Conservation (phyloP, 1,139 yeast genomes). For the Blastobotrys serpentis region DNA sequence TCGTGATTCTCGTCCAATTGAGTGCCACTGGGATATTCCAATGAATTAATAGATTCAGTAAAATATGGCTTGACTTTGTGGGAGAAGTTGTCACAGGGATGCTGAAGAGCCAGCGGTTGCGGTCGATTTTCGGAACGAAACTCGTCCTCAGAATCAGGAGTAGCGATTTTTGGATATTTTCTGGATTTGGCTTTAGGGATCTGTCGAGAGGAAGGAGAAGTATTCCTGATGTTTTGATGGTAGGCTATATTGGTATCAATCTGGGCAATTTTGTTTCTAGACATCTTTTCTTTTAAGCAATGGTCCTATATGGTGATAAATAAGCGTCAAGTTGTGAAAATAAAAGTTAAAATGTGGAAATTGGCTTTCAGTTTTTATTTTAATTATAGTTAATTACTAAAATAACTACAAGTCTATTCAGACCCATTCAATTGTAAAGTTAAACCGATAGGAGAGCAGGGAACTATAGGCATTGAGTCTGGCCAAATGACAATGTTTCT, state of each 20-base stretch:
- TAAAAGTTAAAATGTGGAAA: no score
- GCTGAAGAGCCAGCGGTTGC: background rate
- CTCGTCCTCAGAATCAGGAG: constrained; percentile 4
- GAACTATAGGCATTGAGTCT: no score
- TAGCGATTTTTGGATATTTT: constrained; percentile 4
- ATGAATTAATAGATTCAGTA: background rate
- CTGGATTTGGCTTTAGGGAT: background rate
- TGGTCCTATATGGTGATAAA: no score
- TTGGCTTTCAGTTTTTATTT: no score
- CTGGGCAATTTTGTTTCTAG: background rate
- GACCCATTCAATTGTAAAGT: no score
- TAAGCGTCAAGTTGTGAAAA: no score
- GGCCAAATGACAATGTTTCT: no score
- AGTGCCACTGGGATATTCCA: background rate
- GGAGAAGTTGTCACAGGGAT: background rate
- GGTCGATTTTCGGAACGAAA: background rate
- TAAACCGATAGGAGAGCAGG: no score
- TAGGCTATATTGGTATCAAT: constrained; percentile 7
- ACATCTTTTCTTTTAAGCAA: background rate
- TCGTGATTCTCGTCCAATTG: constrained; percentile 4
- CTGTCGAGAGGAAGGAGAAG: background rate
- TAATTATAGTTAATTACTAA: no score
- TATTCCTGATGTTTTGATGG: background rate
- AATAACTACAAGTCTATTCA: no score
- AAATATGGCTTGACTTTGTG: background rate